phyloP scores from a whole-genome alignment of 805 yeast species.

The Yarrowia porcina region DNA sequence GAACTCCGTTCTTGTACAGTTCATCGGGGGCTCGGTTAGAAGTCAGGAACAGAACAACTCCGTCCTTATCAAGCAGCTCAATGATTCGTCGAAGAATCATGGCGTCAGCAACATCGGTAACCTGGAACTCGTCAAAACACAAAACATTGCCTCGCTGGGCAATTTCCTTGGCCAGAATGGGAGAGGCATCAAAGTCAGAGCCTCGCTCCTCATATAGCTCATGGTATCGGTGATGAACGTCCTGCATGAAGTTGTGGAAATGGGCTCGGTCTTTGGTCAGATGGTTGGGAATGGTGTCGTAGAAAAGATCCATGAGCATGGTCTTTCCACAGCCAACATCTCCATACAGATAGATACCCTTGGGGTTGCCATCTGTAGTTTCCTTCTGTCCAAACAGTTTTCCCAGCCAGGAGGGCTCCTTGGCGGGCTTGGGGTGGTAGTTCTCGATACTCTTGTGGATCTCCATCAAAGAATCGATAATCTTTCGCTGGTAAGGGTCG shows the following conservation, averaged over 20 bases:
- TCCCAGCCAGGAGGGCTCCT: slow-evolving; percentile 33
- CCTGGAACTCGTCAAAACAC: slow-evolving; percentile 97
- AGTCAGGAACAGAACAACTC: slow-evolving; percentile 86
- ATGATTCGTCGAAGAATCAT: slow-evolving; percentile 83
- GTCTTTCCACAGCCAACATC: slow-evolving; percentile 99
- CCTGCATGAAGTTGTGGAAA: slow-evolving; percentile 97
- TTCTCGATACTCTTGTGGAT: slow-evolving; percentile 53
- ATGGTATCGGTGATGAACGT: slow-evolving; percentile 82
- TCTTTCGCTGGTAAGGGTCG: slow-evolving; percentile 75
- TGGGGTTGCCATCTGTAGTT: slow-evolving; percentile 30
- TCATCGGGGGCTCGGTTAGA: slow-evolving; percentile 95
- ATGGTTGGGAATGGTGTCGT: slow-evolving; percentile 73
- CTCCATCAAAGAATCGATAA: slow-evolving; percentile 57
- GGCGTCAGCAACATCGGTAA: slow-evolving; percentile 97
- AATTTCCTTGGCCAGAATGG: slow-evolving; percentile 76
- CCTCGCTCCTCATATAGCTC: slow-evolving; percentile 64
- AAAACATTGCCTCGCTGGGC: slow-evolving; percentile 71
- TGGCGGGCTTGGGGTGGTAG: slow-evolving; percentile 60
- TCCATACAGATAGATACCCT: slow-evolving; percentile 89
- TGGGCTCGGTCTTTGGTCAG: slow-evolving; percentile 79
- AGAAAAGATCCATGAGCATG: slow-evolving; percentile 95
- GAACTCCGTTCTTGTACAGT: slow-evolving; percentile 89
- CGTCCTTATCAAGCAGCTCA: slow-evolving; percentile 62
- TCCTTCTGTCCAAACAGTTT: slow-evolving; percentile 21
- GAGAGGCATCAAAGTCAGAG: slow-evolving; percentile 77